A percentile compares a stretch with the other conserved stretches of the same genome.
phyloP scores from a whole-genome alignment of 2,329 filamentous ascomycete species.

The Botrytis galanthina region DNA sequence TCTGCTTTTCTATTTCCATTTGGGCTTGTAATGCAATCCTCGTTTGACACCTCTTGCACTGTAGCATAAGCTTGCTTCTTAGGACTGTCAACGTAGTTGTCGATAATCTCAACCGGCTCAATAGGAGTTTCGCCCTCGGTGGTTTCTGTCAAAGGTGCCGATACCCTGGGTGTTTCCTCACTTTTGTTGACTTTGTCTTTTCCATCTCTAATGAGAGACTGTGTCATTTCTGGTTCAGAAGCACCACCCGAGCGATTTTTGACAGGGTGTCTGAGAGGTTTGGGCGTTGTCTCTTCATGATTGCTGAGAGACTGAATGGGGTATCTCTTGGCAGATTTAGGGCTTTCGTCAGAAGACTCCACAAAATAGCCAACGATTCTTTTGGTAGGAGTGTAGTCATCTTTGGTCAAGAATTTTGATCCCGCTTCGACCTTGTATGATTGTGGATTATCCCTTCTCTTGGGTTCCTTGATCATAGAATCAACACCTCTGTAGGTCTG shows the following conservation, averaged over 20 bases:
- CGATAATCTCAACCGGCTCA: not conserved
- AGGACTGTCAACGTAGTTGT: not conserved
- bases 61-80: not conserved
- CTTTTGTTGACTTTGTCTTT: not conserved
- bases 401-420: conserved; percentile 17
- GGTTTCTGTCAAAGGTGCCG: not conserved
- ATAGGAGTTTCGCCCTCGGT: not conserved
- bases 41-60: not conserved
- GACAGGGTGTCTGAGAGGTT: not conserved
- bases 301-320: not conserved
- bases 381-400: conserved; percentile 16
- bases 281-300: not conserved
- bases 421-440: not conserved
- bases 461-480: conserved; percentile 7
- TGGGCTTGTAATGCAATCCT: not conserved
- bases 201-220: not conserved
- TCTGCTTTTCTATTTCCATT: not conserved
- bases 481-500: conserved; percentile 18
- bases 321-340: not conserved
- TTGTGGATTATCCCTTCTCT: conserved; percentile 10
- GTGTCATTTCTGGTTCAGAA: conserved; percentile 3
- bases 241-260: not conserved
- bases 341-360: not conserved
- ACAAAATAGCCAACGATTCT: conserved; percentile 16
- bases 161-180: conserved; percentile 2